Base-by-base conservation (phyloP, 1,139 yeast genomes). In the Hansenula anomala region DNA sequence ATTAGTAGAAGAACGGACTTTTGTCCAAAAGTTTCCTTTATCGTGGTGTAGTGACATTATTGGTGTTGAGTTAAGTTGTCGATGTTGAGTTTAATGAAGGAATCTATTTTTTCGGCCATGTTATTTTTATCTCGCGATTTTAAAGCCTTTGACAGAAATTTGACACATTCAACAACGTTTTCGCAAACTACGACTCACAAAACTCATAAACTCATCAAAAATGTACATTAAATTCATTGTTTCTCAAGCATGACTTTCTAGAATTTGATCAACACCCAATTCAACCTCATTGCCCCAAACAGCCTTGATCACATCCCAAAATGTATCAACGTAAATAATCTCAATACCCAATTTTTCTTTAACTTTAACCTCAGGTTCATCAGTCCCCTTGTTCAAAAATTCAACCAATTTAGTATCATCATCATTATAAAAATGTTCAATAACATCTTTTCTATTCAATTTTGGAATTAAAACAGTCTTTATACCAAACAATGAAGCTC, bases 401-500 rank as follows among this genome's bases (percentile, higher is more conserved):
- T 48, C 41, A 33, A 45, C 42, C 34, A 54, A 34, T 41, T 52
- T 55, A 29, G 38, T 51, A 38, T 36, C 59, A 51, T 43, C 59
- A 48, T 54, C 59, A 19, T 52, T 52, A 14, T 52, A 55, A 29
- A 58, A 56, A 1, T 54, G 45, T 49, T 82, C 85, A 47, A 82
- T 81, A 24, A 88, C 74, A 49, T 83, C 92, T 44, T 74, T 71
- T 45, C 88, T 67, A 59, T 86, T 85, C 42, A 78, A 75, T 42
- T 81, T 65, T 4, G 96, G 96, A 3, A 78, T 66, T 38, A 88
- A 65, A 36, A 88, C 78, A 36, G 76, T 73, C 40, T 67, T 69
- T 42, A 78, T 75, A 0, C 84, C 83, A 33, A 83, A 78, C 49
- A 85, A 68, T 52, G 86, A 90, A 1, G 96, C 96, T 2, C 96